These are phyloP conservation scores for Pseudopyricularia cyperi DNA, from an alignment of 2,329 filamentous ascomycete species.

Conservation along the genomic window DNA sequence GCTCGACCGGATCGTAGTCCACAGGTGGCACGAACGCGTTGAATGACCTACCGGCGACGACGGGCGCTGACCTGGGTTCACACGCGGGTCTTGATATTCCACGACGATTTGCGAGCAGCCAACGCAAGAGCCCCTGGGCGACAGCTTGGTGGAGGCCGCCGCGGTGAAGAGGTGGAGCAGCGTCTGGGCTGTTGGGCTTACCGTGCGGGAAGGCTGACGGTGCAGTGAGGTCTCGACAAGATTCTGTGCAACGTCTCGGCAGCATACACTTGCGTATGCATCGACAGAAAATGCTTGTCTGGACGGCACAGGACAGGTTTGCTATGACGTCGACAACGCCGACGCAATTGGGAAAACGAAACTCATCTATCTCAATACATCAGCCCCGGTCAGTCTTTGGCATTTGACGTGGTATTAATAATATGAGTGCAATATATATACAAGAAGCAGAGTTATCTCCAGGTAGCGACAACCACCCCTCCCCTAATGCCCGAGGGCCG, in stretches of 20 bases:
- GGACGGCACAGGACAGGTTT: too few relatives aligned
- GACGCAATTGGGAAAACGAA: too few relatives aligned
- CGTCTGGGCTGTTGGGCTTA: slow-evolving; percentile 10
- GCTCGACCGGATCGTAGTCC: slow-evolving; percentile 4
- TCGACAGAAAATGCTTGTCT: too few relatives aligned
- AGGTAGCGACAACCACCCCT: neutral
- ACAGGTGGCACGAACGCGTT: slow-evolving; percentile 12
- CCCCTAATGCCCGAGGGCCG: neutral
- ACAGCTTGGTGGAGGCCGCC: slow-evolving; percentile 10
- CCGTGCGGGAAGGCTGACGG: neutral
- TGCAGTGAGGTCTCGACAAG: too few relatives aligned
- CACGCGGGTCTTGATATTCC: slow-evolving; percentile 13
- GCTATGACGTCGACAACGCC: too few relatives aligned
- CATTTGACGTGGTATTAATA: neutral
- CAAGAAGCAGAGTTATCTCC: neutral
- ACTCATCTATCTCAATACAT: too few relatives aligned
- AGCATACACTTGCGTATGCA: too few relatives aligned
- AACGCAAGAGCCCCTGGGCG: slow-evolving; percentile 21
- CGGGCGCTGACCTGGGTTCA: slow-evolving; percentile 6
- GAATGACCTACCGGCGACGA: slow-evolving; percentile 14
- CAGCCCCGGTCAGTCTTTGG: too few relatives aligned
- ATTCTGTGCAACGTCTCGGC: too few relatives aligned
- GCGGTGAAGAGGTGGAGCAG: slow-evolving; percentile 12
- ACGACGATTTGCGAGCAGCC: slow-evolving; percentile 21
- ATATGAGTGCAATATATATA: neutral